A percentile compares a stretch with the other conserved stretches of the same genome.
Conservation (phyloP, 495 filamentous ascomycete genomes). For the Daldinia grandis region DNA sequence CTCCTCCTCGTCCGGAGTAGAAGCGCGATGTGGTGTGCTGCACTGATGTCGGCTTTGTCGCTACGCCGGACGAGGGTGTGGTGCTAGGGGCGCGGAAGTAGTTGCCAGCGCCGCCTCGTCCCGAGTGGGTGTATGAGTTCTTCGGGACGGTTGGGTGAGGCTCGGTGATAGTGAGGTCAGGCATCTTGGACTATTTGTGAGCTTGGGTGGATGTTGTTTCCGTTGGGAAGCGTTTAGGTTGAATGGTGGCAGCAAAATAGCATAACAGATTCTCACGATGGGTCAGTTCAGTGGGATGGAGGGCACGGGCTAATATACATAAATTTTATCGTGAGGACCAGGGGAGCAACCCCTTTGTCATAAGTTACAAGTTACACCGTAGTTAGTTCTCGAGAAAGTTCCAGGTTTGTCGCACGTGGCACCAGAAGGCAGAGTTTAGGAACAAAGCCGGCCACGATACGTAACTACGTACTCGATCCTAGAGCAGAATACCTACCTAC, state of each 20-base stretch:
- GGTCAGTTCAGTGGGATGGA: conserved; percentile 9
- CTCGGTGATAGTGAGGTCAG: conserved; percentile 75
- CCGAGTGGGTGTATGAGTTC: conserved; percentile 73
- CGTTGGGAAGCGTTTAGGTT: not conserved
- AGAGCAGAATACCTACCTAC: conserved; percentile 12
- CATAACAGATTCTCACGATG: not conserved
- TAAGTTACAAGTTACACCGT: conserved; percentile 42
- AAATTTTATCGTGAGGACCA: conserved; percentile 31
- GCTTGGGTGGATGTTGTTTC: not conserved
- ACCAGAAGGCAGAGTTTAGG: conserved; percentile 4
- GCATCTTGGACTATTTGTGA: conserved; percentile 37
- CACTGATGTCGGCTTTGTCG: conserved; percentile 39
- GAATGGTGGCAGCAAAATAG: not conserved
- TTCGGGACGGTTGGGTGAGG: conserved; percentile 77
- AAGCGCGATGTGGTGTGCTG: conserved; percentile 62
- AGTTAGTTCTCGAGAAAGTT: conserved; percentile 29
- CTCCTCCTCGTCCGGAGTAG: conserved; percentile 86
- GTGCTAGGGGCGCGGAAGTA: conserved; percentile 74
- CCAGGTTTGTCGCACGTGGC: conserved; percentile 32
- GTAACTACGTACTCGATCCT: conserved; percentile 30
- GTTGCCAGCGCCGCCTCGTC: conserved; percentile 91
- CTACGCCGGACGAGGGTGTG: conserved; percentile 54
- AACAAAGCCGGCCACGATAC: conserved; percentile 32
- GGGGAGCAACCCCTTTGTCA: conserved; percentile 45
- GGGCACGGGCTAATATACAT: conserved; percentile 37